These are phyloP conservation scores for Lactarius hatsudake DNA, from an alignment of 768 basidiomycete species.

Conservation along the genomic window DNA sequence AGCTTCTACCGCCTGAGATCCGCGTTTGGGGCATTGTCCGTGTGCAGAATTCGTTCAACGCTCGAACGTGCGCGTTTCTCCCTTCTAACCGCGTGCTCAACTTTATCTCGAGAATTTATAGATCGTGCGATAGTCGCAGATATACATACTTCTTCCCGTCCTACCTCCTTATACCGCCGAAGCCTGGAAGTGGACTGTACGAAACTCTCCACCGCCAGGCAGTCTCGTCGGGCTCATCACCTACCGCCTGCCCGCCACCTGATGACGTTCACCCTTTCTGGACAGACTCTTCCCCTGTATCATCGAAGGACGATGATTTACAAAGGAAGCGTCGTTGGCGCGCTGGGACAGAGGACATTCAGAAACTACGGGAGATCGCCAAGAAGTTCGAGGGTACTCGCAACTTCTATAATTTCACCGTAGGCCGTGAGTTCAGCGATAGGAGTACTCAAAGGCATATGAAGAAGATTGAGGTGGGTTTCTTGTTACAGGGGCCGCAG, in stretches of 20 bases:
- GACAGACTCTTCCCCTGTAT: constrained; percentile 39
- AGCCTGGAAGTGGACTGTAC: constrained; percentile 64
- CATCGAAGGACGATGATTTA: constrained; percentile 56
- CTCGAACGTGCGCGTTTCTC: constrained; percentile 52
- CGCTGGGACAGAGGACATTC: constrained; percentile 50
- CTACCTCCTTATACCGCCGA: constrained; percentile 89
- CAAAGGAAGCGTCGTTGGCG: constrained; percentile 73
- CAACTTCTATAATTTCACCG: constrained; percentile 98
- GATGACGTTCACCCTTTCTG: constrained; percentile 59
- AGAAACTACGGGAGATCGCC: constrained; percentile 52
- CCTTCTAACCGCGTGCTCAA: not conserved
- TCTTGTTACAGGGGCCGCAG: not conserved
- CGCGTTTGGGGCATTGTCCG: constrained; percentile 88
- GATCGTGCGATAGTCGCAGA: constrained; percentile 90
- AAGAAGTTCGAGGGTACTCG: constrained; percentile 81
- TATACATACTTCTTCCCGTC: constrained; percentile 98
- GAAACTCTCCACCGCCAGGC: constrained; percentile 41
- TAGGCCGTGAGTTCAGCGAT: constrained; percentile 82
- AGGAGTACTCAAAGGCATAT: constrained; percentile 82
- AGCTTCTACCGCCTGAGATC: constrained; percentile 86
- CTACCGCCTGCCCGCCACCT: constrained; percentile 19
- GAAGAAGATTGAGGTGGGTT: constrained; percentile 73
- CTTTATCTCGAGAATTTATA: constrained; percentile 34
- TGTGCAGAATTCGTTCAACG: constrained; percentile 80
- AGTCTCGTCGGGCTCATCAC: constrained; percentile 27